Evolutionary conservation across 2,329 filamentous ascomycete species (phyloP).

Genomic region (Fusarium staphyleae): DNA sequence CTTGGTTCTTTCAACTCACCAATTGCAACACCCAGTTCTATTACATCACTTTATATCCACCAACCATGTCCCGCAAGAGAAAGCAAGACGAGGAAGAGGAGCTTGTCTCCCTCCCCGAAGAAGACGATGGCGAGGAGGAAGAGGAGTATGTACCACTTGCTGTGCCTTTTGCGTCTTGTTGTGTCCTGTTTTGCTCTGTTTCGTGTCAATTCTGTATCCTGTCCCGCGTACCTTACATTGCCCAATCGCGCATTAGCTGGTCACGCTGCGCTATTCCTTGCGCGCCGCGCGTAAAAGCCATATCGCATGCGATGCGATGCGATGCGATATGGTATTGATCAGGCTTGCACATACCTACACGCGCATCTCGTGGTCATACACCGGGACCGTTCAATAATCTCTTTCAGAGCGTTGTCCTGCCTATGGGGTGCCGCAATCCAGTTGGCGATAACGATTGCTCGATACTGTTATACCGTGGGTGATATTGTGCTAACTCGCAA

Average conservation of each 20-base stretch:
- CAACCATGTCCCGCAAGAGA: conserved; percentile 61
- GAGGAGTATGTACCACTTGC: conserved; percentile 57
- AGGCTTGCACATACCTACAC: conserved; percentile 1
- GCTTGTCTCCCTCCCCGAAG: conserved; percentile 62
- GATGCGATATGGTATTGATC: conserved; percentile 15
- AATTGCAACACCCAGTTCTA: conserved; percentile 19
- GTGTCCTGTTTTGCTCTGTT: conserved; percentile 14
- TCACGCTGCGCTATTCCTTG: conserved; percentile 19
- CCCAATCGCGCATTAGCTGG: conserved; percentile 22
- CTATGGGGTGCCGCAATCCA: background rate
- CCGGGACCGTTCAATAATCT: background rate
- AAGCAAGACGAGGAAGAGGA: conserved; percentile 62
- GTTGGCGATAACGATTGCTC: background rate
- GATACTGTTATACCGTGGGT: conserved; percentile 2
- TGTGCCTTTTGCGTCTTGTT: conserved; percentile 1
- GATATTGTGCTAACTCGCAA: conserved; percentile 22
- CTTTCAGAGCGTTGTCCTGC: background rate
- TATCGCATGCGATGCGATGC: conserved; percentile 30
- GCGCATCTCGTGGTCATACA: background rate
- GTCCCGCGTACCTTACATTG: conserved; percentile 3
- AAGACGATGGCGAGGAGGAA: conserved; percentile 59
- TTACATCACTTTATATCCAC: conserved; percentile 15
- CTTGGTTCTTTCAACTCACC: conserved; percentile 5
- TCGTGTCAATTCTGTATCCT: background rate
- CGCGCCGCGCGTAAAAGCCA: conserved; percentile 24